Percentiles rank a stretch among this genome's conserved stretches.
Evolutionary conservation across 1,284 basidiomycete species (phyloP).

Genomic region (Rhodotorula sp.): DNA sequence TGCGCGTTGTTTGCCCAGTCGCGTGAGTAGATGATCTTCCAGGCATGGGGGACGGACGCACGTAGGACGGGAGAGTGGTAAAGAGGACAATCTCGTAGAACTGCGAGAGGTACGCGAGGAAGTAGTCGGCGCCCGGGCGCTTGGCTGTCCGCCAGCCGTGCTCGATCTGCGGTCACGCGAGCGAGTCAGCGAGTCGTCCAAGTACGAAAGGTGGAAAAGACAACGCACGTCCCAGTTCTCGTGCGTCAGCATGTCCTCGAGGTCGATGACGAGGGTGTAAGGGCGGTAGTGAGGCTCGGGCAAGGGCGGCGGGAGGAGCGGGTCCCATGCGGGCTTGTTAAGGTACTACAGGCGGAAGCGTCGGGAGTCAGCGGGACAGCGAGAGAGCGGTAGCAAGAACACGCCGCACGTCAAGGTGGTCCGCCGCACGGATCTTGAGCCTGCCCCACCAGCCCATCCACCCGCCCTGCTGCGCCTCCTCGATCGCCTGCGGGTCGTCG

Average conservation of each 20-base stretch:
- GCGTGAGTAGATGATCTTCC: not conserved
- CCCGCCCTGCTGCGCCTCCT: slow-evolving; percentile 30
- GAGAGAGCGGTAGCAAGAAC: accelerated
- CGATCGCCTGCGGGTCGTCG: slow-evolving; percentile 40
- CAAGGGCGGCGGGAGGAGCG: slow-evolving; percentile 84
- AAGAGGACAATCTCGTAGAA: slow-evolving; percentile 98
- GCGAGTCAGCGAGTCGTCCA: not conserved
- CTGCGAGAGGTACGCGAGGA: slow-evolving; percentile 92
- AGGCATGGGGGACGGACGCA: slow-evolving; percentile 54
- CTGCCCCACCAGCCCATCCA: slow-evolving; percentile 33
- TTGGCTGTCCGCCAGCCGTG: slow-evolving; percentile 57
- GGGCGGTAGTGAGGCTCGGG: slow-evolving; percentile 84
- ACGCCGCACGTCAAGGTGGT: slow-evolving; percentile 48
- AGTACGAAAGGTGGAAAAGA: not conserved
- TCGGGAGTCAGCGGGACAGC: not conserved
- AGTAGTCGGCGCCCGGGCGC: slow-evolving; percentile 95
- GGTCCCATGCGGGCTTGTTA: slow-evolving; percentile 87
- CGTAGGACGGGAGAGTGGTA: slow-evolving; percentile 86
- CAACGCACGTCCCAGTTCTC: slow-evolving; percentile 88
- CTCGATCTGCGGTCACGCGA: slow-evolving; percentile 45
- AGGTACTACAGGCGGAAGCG: slow-evolving; percentile 63
- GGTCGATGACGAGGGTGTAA: slow-evolving; percentile 85
- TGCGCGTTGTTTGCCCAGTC: slow-evolving; percentile 49
- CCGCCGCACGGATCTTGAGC: slow-evolving; percentile 41
- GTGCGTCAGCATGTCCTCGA: slow-evolving; percentile 89